A percentile compares a stretch with the other conserved stretches of the same genome.
phyloP scores from a whole-genome alignment of 495 filamentous ascomycete genomes.

The Xylaria bambusicola region DNA sequence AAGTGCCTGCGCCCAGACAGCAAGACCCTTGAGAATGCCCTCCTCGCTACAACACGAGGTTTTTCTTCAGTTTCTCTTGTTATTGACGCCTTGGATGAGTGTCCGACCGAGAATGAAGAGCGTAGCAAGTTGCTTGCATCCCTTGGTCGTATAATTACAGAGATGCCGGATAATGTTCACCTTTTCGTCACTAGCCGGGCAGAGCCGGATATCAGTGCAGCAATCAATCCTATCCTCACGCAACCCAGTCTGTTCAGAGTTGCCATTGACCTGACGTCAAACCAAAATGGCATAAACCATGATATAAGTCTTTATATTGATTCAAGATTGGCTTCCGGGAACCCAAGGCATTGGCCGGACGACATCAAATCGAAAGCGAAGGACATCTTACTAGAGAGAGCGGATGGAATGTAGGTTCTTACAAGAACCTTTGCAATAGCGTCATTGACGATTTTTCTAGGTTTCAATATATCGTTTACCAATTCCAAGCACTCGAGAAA shows the following conservation, averaged over 20 bases:
- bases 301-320: slow-evolving; percentile 28
- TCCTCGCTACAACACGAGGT: background rate
- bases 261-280: slow-evolving; percentile 9
- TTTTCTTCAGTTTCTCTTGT: slow-evolving; percentile 20
- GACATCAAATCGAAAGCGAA: slow-evolving; percentile 17
- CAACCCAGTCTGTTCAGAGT: background rate
- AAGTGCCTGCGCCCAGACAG: slow-evolving; percentile 6
- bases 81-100: slow-evolving; percentile 34
- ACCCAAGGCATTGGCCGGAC: slow-evolving; percentile 14
- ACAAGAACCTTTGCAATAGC: slow-evolving; percentile 6
- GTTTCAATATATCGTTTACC: slow-evolving; percentile 47
- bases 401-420: slow-evolving; percentile 39
- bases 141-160: background rate
- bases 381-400: slow-evolving; percentile 27
- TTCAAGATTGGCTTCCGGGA: background rate
- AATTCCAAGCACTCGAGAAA: slow-evolving; percentile 39
- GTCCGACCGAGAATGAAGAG: slow-evolving; percentile 15
- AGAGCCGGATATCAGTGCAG: background rate
- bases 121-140: slow-evolving; percentile 11
- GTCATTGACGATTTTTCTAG: slow-evolving; percentile 25
- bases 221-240: background rate
- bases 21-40: background rate
- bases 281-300: slow-evolving; percentile 7
- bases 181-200: slow-evolving; percentile 11
- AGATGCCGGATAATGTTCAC: slow-evolving; percentile 7